Percentiles rank a stretch among this genome's conserved stretches.
Evolutionary conservation across 1,139 yeast species (phyloP).

Genomic region (Lodderomyces metapsilosis): DNA sequence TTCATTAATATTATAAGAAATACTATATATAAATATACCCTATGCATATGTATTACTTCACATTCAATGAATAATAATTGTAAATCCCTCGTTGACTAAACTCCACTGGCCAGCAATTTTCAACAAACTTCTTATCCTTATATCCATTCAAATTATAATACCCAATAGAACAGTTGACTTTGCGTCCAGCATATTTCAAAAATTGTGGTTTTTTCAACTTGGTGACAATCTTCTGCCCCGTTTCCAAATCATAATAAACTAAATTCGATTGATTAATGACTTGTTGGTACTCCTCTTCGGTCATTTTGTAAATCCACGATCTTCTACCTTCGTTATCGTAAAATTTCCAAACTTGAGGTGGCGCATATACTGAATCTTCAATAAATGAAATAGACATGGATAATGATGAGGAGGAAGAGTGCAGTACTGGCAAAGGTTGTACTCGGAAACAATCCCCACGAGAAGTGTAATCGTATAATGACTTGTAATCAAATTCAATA

Average conservation of each 20-base stretch:
- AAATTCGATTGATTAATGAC: slow-evolving; percentile 24
- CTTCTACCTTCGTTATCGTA: slow-evolving; percentile 69
- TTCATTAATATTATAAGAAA: slow-evolving; percentile 2
- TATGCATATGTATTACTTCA: too few relatives aligned
- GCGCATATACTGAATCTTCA: slow-evolving; percentile 17
- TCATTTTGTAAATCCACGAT: slow-evolving; percentile 69
- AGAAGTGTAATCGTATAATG: slow-evolving; percentile 38
- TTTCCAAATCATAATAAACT: slow-evolving; percentile 59
- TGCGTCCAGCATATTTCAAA: slow-evolving; percentile 61
- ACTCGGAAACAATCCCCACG: slow-evolving; percentile 35
- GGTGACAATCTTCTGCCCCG: slow-evolving; percentile 63
- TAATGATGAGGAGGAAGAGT: neutral
- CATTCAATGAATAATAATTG: slow-evolving; percentile 60
- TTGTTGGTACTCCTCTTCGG: slow-evolving; percentile 28
- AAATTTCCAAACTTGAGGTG: slow-evolving; percentile 49
- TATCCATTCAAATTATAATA: slow-evolving; percentile 41
- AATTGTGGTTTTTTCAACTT: slow-evolving; percentile 58
- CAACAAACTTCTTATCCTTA: slow-evolving; percentile 27
- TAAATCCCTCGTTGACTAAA: slow-evolving; percentile 68
- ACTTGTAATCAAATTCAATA: slow-evolving; percentile 42
- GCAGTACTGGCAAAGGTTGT: slow-evolving; percentile 19
- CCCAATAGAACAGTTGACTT: slow-evolving; percentile 58
- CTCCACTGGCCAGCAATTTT: slow-evolving; percentile 60
- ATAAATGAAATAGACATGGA: slow-evolving; percentile 22
- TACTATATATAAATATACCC: neutral